Conservation (phyloP, 495 filamentous ascomycete species). For the Annulohypoxylon moriforme region DNA sequence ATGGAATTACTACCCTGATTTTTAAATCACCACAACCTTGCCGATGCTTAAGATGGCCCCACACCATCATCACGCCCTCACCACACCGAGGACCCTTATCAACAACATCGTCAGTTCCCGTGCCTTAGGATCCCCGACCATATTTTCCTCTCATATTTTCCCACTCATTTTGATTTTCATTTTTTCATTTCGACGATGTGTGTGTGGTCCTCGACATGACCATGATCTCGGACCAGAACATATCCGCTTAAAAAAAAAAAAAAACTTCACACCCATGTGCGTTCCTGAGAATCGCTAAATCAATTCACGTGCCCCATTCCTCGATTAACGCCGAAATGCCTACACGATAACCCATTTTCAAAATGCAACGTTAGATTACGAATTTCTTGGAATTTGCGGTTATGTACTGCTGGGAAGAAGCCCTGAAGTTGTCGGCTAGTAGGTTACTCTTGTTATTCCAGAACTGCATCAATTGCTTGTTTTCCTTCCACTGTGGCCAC, state of each 20-base stretch:
- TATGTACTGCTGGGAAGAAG: conserved; percentile 61
- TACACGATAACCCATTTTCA: not conserved
- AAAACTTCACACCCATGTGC: too few relatives aligned
- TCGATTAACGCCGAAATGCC: conserved; percentile 16
- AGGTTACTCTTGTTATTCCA: conserved; percentile 56
- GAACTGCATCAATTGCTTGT: conserved; percentile 68
- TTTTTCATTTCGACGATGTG: not conserved
- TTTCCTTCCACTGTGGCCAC: conserved; percentile 72
- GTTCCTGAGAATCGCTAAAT: not conserved
- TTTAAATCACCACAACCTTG: conserved; percentile 6
- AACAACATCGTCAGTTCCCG: not conserved
- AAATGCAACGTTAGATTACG: conserved; percentile 58
- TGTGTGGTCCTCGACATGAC: not conserved
- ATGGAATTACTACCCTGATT: conserved; percentile 17
- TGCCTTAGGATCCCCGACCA: not conserved
- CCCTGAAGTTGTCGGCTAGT: conserved; percentile 70
- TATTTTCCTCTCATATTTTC: not conserved
- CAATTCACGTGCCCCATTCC: not conserved
- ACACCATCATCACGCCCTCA: not conserved
- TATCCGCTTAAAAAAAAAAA: not conserved
- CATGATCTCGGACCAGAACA: not conserved
- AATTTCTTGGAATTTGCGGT: conserved; percentile 57
- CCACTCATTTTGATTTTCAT: not conserved
- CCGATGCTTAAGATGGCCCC: conserved; percentile 5
- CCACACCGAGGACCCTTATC: not conserved